Evolutionary conservation across 2,329 filamentous ascomycete genomes (phyloP).

Genomic region (Cladosporium velox): DNA sequence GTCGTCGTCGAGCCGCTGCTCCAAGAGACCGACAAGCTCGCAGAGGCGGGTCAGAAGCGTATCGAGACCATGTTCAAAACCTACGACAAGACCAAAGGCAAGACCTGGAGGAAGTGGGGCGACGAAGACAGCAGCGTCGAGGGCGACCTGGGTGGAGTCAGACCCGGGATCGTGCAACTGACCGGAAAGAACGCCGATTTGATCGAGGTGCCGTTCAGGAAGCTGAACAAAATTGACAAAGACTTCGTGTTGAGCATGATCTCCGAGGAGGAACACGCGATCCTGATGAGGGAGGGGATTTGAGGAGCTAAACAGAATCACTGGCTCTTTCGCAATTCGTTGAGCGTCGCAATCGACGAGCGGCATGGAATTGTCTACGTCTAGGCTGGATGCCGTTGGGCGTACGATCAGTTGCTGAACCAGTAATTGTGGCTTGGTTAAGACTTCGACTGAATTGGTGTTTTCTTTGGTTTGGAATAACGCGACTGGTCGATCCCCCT

Average conservation of each 20-base stretch:
- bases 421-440: neutral
- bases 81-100: slow-evolving; percentile 1
- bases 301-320: too few species aligned
- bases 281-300: neutral
- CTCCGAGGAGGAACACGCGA: neutral
- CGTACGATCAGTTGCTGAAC: neutral
- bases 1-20: slow-evolving; percentile 26
- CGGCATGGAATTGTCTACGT: neutral
- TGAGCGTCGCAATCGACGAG: neutral
- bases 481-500: too few species aligned
- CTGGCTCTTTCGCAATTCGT: neutral
- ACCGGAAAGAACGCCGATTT: slow-evolving; percentile 8
- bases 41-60: slow-evolving; percentile 23
- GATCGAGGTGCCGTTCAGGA: slow-evolving; percentile 2
- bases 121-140: slow-evolving; percentile 1
- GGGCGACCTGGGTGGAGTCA: slow-evolving; percentile 22
- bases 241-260: slow-evolving; percentile 41
- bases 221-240: slow-evolving; percentile 38
- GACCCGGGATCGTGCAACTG: slow-evolving; percentile 19
- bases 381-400: neutral
- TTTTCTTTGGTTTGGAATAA: too few species aligned
- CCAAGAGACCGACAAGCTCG: slow-evolving; percentile 24
- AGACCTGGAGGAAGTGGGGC: slow-evolving; percentile 14
- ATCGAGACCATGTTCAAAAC: slow-evolving; percentile 22
- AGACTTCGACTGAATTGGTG: too few species aligned